Evolutionary conservation across 352 stramenopile species (phyloP), one percentile per base, ranked within the genome.

Genomic region (Globisporangium apiculatum): DNA sequence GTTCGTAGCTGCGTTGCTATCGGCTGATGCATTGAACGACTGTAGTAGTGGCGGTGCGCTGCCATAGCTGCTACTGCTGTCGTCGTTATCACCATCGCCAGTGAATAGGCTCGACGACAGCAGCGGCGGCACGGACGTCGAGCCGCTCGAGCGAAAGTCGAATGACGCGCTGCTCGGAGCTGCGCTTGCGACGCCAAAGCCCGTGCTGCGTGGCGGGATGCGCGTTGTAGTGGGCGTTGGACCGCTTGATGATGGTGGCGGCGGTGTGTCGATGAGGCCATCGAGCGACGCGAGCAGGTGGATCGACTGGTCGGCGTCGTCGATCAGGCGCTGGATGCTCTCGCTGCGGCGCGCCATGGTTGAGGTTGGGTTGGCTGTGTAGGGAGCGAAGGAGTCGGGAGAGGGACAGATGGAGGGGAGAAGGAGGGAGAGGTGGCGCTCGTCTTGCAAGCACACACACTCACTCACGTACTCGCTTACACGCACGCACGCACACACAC

Each of bases 251-350:
- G 38, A 18, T 38, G 3, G 8, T 9, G 46, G 45, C 45, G 18
- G 54, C 54, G 54, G 45, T 18, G 18, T 37, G 36, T 48, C 40
- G 14, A 50, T 17, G 50, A 52, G 36, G 6, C 42, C 50, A 46
- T 76, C 76, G n/a, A 92, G 57, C 63, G 82, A 89, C 36, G 75
- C 77, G 47, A 92, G 63, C 10, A 92, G 62, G 64, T 55, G 79
- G 57, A 92, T 57, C 8, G 79, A 86, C 56, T 86, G 66, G 65
- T 92, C 82, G 11, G 82, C 82, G 47, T 72, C 77, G 57, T 92
- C 78, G 38, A 92, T 86, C 14, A 92, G 75, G n/a, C 79, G 77
- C 73, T 89, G 79, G 42, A 87, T 68, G 42, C 61, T 72, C 45
- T 77, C 79, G 60, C 67, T 89, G 62, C 76, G 74, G 42, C 54